Conservation (phyloP, 1,284 basidiomycete species). For the Amylostereum chailletii region DNA sequence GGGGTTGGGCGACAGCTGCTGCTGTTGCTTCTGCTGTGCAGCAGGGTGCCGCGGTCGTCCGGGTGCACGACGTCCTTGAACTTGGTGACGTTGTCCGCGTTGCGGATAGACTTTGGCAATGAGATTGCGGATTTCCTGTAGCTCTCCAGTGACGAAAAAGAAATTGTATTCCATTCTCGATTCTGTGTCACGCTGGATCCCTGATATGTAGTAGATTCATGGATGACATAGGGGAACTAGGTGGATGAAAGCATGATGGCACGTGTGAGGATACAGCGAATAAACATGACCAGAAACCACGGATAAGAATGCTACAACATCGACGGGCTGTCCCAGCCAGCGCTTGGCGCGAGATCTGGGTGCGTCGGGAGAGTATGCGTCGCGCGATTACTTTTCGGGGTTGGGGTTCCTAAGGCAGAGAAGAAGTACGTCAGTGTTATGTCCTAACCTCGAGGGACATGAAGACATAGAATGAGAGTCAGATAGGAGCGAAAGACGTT, state of each 20-base stretch:
- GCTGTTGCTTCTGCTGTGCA: conserved; percentile 72
- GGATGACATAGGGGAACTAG: too few relatives aligned
- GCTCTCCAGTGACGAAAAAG: not conserved
- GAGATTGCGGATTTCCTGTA: conserved; percentile 4
- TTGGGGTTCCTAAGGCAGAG: conserved; percentile 61
- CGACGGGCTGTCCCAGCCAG: too few relatives aligned
- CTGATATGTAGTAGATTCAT: too few relatives aligned
- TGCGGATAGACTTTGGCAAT: conserved; percentile 34
- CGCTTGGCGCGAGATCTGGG: too few relatives aligned
- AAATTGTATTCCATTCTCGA: too few relatives aligned
- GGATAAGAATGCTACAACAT: too few relatives aligned
- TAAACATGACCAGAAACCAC: too few relatives aligned
- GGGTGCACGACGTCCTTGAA: conserved; percentile 79
- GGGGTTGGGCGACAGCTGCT: conserved; percentile 78
- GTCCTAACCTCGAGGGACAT: conserved; percentile 6
- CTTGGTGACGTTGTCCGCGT: conserved; percentile 56
- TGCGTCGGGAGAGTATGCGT: not conserved
- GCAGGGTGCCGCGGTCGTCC: conserved; percentile 64
- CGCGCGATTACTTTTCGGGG: conserved; percentile 62
- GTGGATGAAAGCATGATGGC: too few relatives aligned
- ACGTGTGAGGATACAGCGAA: too few relatives aligned
- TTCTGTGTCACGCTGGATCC: too few relatives aligned
- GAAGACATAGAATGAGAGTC: conserved; percentile 29
- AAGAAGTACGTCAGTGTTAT: conserved; percentile 18
- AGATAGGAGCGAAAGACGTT: conserved; percentile 93